Base-by-base conservation (phyloP, 768 basidiomycete species). In the Suillus weaverae region DNA sequence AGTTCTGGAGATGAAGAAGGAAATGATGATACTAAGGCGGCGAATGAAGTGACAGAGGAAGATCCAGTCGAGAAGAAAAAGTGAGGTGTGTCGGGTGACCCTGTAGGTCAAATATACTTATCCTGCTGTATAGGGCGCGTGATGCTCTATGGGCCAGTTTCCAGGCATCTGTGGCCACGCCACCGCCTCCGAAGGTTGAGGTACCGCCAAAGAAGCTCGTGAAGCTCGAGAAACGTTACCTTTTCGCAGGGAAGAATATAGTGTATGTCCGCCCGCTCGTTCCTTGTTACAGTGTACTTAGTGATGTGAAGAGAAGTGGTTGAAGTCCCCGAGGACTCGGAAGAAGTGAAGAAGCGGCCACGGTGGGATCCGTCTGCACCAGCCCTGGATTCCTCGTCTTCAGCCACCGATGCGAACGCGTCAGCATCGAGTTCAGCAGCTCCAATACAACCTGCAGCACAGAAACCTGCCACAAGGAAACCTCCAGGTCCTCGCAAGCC, bases 291-390 rank as follows among this genome's bases (percentile, higher is more conserved):
- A 26, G 11, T 60, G 63, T 65, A 6, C 57, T n/a, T 48, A 50
- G 61, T 30, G 6, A n/a, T 55, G 44, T 30, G 51, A 73, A 94
- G 93, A 60, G 88, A 94, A 73, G 81, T 92, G 2, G 81, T 86
- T 20, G 88, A 92, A 65, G 93, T 94, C 2, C 79, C 83, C 14
- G 90, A 86, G 68, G 84, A 85, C 68, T 94, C 92, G 2, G 77
- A 82, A 8, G 93, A 95, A 5, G 92, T 92, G 4, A 87, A 83
- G 71, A 85, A 84, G 72, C 95, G 91, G 90, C 89, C 91, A 0
- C 67, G 78, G 35, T 89, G 84, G 84, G 68, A 65, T 46, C 62
- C 64, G 5, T 44, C 70, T 20, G 41, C 36, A 41, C 38, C 66
- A 38, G 39, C 59, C 14, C 13, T 62, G 22, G 67, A 51, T 13